Percentiles rank a stretch among this genome's conserved stretches.
Evolutionary conservation across 805 yeast genomes (phyloP).

Genomic region (Metschnikowia aberdeeniae): DNA sequence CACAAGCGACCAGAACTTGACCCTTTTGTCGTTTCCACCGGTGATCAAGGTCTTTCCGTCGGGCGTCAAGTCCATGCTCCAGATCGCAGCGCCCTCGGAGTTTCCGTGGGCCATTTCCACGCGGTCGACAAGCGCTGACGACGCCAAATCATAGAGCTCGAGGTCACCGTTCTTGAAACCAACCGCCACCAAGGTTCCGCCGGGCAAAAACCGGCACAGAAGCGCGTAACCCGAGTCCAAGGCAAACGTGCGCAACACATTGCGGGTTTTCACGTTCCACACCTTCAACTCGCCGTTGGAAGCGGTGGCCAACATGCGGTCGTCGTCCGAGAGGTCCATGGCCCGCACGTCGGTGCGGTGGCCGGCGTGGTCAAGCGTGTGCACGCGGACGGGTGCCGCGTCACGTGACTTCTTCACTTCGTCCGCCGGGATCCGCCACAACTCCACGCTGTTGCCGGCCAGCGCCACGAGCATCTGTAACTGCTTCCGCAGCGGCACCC

Average conservation of each 20-base stretch:
- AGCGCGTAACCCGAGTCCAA: conserved; percentile 81
- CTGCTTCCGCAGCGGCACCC: conserved; percentile 46
- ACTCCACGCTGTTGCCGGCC: conserved; percentile 71
- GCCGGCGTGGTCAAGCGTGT: conserved; percentile 70
- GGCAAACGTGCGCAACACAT: conserved; percentile 74
- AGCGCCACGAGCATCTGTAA: conserved; percentile 63
- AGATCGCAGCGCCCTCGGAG: conserved; percentile 53
- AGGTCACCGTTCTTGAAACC: conserved; percentile 87
- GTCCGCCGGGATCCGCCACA: conserved; percentile 54
- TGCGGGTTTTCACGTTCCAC: conserved; percentile 73
- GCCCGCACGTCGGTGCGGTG: conserved; percentile 89
- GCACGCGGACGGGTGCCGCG: conserved; percentile 41
- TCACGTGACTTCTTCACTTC: conserved; percentile 47
- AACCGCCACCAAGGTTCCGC: conserved; percentile 79
- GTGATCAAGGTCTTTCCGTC: conserved; percentile 85
- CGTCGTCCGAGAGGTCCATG: conserved; percentile 76
- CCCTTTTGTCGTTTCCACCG: conserved; percentile 89
- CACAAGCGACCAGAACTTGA: conserved; percentile 84
- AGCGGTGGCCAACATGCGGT: conserved; percentile 78
- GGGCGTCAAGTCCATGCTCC: conserved; percentile 84
- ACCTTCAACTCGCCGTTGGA: conserved; percentile 85
- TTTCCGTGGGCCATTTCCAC: conserved; percentile 62
- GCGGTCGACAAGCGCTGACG: conserved; percentile 67
- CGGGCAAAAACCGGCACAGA: conserved; percentile 79
- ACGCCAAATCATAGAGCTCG: conserved; percentile 80